Base-by-base conservation (phyloP, 495 filamentous ascomycete species). In the Penicillium pulvis region DNA sequence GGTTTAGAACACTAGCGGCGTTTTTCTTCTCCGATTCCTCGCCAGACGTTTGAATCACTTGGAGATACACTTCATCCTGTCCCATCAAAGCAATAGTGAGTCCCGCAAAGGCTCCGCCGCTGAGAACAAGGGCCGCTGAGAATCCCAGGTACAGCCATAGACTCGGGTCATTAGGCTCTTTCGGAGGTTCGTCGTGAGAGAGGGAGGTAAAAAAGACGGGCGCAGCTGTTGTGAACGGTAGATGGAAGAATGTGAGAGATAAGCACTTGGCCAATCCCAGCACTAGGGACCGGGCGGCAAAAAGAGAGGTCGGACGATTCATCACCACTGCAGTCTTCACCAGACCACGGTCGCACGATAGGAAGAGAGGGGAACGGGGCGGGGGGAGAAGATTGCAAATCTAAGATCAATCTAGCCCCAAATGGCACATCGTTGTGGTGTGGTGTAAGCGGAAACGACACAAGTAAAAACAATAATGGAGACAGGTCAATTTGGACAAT, bases 31-130 rank as follows among this genome's bases (percentile, higher is more conserved):
- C 92, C 23, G 73, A 78, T 58, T 74, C 88, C 71, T 96, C 92
- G 43, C 91, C 88, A n/a, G 91, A 92, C 43, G 84, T 85, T 57
- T 87, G 81, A 60, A 98, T 91, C 57, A 98, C 94, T 77, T 97
- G 95, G 12, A 98, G 84, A 69, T 98, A 96, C 60, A 98, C 93
- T 68, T 95, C 92, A 77, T 98, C 94, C 75, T 83, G 80, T 54
- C 81, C 81, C 81, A 83, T 83, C 64, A 83, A 86, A 73, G 94
- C 94, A 68, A 98, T 95, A 36, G 94, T 98, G 68, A 98, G 78
- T 28, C 94, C 94, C 12, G 94, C 95, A 74, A 98, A 98, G n/a
- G 89, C 90, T 35, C 94, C 94, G 46, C 94, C 94, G 4, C 87
- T 79, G 55, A 97, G 79, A 10, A 97, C 93, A 43, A 98, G 80